Conservation (phyloP, 768 basidiomycete genomes). For the Trametes cubensis region DNA sequence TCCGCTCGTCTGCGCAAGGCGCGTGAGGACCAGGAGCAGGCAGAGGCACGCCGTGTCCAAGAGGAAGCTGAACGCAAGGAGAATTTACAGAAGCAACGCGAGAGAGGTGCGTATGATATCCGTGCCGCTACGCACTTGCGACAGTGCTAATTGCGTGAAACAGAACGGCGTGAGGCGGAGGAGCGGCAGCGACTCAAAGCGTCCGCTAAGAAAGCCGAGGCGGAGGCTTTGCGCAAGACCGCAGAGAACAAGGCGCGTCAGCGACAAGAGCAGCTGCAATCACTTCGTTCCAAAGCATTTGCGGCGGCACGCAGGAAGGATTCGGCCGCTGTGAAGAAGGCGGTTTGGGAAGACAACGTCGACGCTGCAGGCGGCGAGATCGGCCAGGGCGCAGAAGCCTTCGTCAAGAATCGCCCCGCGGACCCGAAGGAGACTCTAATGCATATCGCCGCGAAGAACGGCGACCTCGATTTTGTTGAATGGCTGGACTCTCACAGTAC, state of each 20-base stretch:
- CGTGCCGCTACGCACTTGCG: not conserved
- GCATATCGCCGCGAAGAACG: conserved; percentile 63
- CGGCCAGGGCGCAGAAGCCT: conserved; percentile 55
- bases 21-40: conserved; percentile 57
- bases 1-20: conserved; percentile 50
- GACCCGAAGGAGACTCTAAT: conserved; percentile 70
- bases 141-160: conserved; percentile 6
- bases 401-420: conserved; percentile 46
- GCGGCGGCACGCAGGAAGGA: conserved; percentile 63
- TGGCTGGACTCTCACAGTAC: conserved; percentile 73
- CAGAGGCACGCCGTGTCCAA: conserved; percentile 52
- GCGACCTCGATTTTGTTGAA: conserved; percentile 58
- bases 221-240: conserved; percentile 49
- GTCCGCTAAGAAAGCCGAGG: conserved; percentile 58
- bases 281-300: conserved; percentile 62
- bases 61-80: conserved; percentile 55
- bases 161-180: conserved; percentile 58
- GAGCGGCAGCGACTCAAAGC: conserved; percentile 58
- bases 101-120: conserved; percentile 49
- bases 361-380: conserved; percentile 75
- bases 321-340: conserved; percentile 56
- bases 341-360: conserved; percentile 67
- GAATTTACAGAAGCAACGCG: conserved; percentile 47
- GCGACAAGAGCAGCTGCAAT: conserved; percentile 55
- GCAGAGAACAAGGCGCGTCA: conserved; percentile 52